Evolutionary conservation across 1,284 basidiomycete species (phyloP), one percentile per base, ranked within the genome.

Genomic region (Boletus semigastroideus): DNA sequence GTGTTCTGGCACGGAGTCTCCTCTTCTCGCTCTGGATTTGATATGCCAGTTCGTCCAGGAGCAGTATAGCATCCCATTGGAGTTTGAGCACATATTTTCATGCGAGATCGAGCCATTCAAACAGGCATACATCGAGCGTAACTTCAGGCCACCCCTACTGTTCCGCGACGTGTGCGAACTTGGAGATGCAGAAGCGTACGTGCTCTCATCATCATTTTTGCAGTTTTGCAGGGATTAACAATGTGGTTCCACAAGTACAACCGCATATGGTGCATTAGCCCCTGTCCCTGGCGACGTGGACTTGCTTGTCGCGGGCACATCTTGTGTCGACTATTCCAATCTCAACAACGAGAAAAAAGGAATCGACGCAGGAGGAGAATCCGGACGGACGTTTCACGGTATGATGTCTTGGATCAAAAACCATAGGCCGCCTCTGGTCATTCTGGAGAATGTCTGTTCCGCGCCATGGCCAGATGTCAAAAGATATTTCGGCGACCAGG

Each of bases 91-190:
- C 70, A 92, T 97, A 48, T 98, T 98, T 71, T 97, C 94, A 0
- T 97, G 94, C 72, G 94, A 98, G 72, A 97, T 98, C 57, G 95
- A 97, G 67, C 94, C 95, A 2, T 98, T 95, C 80, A 98, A 98
- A 71, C 94, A 98, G 69, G 94, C 94, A 0, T 98, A 98, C 69
- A 98, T 98, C 56, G 95, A 98, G 69, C 82, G 95, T 25, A 98
- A 98, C 70, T 98, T 98, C 67, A 82, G 83, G 52, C 92, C 93
- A 13, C 94, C 94, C 5, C 73, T 97, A 34, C 77, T 98, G 33
- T 98, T 98, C 69, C 84, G 95, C 49, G 95, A 98, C 66, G 94
- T 98, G 14, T 94, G 91, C 51, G 94, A 98, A 65, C 79, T 98
- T 16, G 93, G 90, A 2, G 80, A 85, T 31, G 74, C 75, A 39